Base-by-base conservation (phyloP, 2,329 filamentous ascomycete species). In the Colletotrichum cuscutae region DNA sequence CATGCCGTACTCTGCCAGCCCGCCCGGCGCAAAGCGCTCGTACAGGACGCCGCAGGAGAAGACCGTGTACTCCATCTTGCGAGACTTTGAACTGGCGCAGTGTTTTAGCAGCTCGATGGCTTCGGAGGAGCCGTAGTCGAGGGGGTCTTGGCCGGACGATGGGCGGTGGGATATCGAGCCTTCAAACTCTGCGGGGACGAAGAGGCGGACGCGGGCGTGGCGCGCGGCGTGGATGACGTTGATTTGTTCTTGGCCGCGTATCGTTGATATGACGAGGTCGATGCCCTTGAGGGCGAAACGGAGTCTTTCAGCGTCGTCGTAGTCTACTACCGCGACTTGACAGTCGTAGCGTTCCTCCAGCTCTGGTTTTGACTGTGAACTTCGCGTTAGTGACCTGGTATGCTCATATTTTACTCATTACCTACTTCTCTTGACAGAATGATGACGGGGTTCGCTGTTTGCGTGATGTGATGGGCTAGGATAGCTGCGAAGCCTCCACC, bases 1-100 rank as follows among this genome's bases (percentile, higher is more conserved):
- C 59, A 95, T 90, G 42, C 86, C 84, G 66, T 90, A 86, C 22
- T 85, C 83, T 13, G 85, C 85, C 71, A 95, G 86, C 0, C 93
- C 93, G 3, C 89, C 90, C 0, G 90, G 91, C 24, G 89, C 90
- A 77, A 95, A 95, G 1, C 92, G 86, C 79, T 95, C 93, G 85
- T 94, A 95, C 75, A 95, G 90, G 35, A 95, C 82, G 24, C 93
- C 93, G 76, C 93, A 95, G 0, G 91, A 89, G 80, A 95, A 95
- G 30, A 91, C 85, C 0, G 93, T 94, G 73, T 88, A 93, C 54
- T 88, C 86, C 83, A 95, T 93, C 57, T 84, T 82, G 71, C 86
- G 81, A 1, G 84, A 82, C 54, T 76, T 79, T 3, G 84, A 82
- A 5, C 83, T 79, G 15, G 84, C 81, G 80, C 89, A 91, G 61